Percentiles rank a stretch among this genome's conserved stretches.
Conservation (phyloP, 2,329 filamentous ascomycete species). For the Exophiala bonariae region DNA sequence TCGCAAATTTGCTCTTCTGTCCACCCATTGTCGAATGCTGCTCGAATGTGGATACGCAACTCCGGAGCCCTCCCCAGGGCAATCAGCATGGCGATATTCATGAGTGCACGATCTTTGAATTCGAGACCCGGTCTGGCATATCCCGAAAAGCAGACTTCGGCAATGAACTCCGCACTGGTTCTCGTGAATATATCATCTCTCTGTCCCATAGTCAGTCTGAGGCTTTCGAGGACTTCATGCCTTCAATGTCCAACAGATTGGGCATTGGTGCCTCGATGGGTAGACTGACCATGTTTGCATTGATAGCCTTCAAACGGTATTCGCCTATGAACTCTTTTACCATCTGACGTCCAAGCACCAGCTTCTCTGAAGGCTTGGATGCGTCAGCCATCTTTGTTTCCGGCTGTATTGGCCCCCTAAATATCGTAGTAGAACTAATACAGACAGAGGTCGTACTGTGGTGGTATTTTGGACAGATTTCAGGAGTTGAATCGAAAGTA, state of each 20-base stretch:
- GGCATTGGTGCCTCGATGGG: too few species aligned
- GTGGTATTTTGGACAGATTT: too few species aligned
- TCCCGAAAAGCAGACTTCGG: conserved; percentile 64
- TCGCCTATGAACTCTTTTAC: background rate
- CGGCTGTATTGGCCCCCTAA: too few species aligned
- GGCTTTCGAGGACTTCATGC: too few species aligned
- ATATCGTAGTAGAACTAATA: too few species aligned
- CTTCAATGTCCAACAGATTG: too few species aligned
- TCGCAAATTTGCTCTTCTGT: conserved; percentile 62
- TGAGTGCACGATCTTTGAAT: conserved; percentile 58
- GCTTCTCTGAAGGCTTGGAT: background rate
- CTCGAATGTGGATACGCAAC: conserved; percentile 61
- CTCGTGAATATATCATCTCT: conserved; percentile 2
- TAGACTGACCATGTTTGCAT: background rate
- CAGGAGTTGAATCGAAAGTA: too few species aligned
- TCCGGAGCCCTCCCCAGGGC: conserved; percentile 60
- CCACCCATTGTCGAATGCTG: conserved; percentile 62
- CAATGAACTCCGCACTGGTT: conserved; percentile 36
- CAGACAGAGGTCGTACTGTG: too few species aligned
- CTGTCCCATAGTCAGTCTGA: background rate
- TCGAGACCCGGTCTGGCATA: conserved; percentile 64
- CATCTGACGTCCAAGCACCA: background rate
- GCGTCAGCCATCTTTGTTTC: background rate
- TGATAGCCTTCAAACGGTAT: background rate
- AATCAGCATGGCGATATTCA: conserved; percentile 66